Percentiles rank a stretch among this genome's conserved stretches.
phyloP scores from a whole-genome alignment of 768 basidiomycete genomes.

The Tremella fuciformis region DNA sequence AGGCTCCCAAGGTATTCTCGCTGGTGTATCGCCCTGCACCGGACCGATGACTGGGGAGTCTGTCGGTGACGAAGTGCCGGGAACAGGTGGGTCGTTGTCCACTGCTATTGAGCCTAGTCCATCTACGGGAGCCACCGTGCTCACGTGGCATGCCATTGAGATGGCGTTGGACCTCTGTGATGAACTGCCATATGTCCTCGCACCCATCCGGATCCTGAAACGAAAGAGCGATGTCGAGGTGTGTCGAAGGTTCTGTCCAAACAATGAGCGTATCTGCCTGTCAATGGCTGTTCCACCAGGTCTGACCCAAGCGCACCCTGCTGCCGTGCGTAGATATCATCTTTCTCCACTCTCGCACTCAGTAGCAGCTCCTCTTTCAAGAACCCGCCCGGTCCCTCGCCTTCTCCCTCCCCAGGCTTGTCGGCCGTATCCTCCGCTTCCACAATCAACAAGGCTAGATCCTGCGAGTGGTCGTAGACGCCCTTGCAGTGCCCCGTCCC shows the following conservation, averaged over 20 bases:
- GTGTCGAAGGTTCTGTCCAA: constrained; percentile 88
- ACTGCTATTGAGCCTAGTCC: constrained; percentile 9
- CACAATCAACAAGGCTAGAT: constrained; percentile 51
- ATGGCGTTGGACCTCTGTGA: constrained; percentile 83
- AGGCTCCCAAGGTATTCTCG: constrained; percentile 25
- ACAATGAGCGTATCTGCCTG: constrained; percentile 88
- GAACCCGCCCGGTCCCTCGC: constrained; percentile 43
- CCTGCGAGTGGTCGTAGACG: constrained; percentile 57
- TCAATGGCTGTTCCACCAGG: constrained; percentile 22
- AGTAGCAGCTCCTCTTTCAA: constrained; percentile 59
- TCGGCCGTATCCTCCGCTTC: constrained; percentile 43
- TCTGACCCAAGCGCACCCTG: constrained; percentile 55
- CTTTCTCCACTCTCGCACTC: constrained; percentile 54
- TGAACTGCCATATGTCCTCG: constrained; percentile 95
- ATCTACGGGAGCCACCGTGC: constrained; percentile 10
- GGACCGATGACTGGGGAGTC: constrained; percentile 22
- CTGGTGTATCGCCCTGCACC: constrained; percentile 3
- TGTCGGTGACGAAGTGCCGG: constrained; percentile 37
- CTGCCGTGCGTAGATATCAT: constrained; percentile 50
- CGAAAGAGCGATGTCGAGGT: constrained; percentile 90
- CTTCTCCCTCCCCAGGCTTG: constrained; percentile 18
- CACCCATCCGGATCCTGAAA: constrained; percentile 97
- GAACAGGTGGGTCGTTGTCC: constrained; percentile 25
- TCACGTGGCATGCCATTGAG: constrained; percentile 33
- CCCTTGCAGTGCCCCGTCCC: constrained; percentile 96